Evolutionary conservation across 2,329 filamentous ascomycete genomes (phyloP), one percentile per base, ranked within the genome.

Genomic region (Coniosporium tulheliwenetii): DNA sequence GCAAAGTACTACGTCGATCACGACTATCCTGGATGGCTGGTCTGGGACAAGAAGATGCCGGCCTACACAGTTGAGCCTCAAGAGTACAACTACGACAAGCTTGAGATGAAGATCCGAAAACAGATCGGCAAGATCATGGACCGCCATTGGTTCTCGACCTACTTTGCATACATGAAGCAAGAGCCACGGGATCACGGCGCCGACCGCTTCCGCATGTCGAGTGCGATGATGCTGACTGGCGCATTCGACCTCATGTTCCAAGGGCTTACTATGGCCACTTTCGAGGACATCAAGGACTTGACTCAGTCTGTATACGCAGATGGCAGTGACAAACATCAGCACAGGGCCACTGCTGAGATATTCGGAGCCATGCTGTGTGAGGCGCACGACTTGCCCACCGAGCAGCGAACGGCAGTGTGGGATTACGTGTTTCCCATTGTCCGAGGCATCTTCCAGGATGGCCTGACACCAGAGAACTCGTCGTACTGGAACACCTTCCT

Each of bases 261-360:
- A 51, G 85, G 78, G 1, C 65, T 84, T 40, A 86, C 91, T 0
- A 66, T 69, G 10, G 81, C 81, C 16, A 93, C 77, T 0, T 84
- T 95, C 51, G 78, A 89, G 5, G 91, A 98, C 41, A 79, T 98
- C 57, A 81, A 89, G 54, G 79, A 87, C 50, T 69, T 95, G 44
- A 76, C 83, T 5, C 67, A 73, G 43, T 74, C 76, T 2, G 77
- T 93, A 0, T 96, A 85, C 53, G 89, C 80, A 10, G 89, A 98
- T 58, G 91, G 93, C 8, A 91, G 79, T 51, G 91, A 98, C 57
- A 95, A 95, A 61, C 91, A 98, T 58, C 89, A 98, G 57, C 91
- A 98, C 58, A 83, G 91, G 40, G 91, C 91, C 12, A 94, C 91
- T 2, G 77, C 91, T 0, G 91, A 98, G 61, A 95, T 98, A 42